phyloP scores from a whole-genome alignment of 2,329 filamentous ascomycete genomes.

The Cercospora zeae-maydis region DNA sequence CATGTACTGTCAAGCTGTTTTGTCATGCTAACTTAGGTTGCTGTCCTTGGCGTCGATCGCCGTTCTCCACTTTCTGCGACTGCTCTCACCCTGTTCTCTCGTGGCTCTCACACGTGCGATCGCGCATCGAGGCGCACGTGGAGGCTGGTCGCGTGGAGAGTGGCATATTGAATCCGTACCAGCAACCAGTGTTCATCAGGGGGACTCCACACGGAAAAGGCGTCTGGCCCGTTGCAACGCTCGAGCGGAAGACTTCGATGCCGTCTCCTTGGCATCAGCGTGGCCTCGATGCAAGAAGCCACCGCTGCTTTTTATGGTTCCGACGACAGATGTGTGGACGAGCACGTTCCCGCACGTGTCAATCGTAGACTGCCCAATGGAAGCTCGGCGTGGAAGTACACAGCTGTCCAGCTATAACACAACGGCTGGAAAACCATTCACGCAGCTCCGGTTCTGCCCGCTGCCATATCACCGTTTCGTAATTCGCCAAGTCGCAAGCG shows the following conservation, averaged over 20 bases:
- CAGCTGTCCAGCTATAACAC: background rate
- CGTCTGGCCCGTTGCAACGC: background rate
- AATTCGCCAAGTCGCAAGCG: constrained; percentile 6
- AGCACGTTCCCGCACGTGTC: constrained; percentile 1
- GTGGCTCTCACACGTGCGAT: background rate
- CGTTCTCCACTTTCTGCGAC: background rate
- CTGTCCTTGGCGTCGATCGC: background rate
- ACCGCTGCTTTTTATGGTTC: background rate
- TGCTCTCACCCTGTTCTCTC: background rate
- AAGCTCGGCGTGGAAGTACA: background rate
- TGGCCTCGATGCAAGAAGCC: background rate
- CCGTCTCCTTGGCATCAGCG: background rate
- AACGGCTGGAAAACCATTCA: background rate
- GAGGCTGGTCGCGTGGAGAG: background rate
- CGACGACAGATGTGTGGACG: background rate
- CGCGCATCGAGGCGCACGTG: background rate
- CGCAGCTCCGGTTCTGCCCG: constrained; percentile 2
- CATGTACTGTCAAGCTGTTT: background rate
- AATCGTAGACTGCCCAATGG: background rate
- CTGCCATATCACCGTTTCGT: background rate
- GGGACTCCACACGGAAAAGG: background rate
- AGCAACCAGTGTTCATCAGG: no score
- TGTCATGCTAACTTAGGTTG: background rate
- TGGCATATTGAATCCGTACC: background rate
- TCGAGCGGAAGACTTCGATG: background rate